A percentile compares a stretch with the other conserved stretches of the same genome.
Evolutionary conservation across 2,329 filamentous ascomycete species (phyloP).

Genomic region (Xylaria sp.): DNA sequence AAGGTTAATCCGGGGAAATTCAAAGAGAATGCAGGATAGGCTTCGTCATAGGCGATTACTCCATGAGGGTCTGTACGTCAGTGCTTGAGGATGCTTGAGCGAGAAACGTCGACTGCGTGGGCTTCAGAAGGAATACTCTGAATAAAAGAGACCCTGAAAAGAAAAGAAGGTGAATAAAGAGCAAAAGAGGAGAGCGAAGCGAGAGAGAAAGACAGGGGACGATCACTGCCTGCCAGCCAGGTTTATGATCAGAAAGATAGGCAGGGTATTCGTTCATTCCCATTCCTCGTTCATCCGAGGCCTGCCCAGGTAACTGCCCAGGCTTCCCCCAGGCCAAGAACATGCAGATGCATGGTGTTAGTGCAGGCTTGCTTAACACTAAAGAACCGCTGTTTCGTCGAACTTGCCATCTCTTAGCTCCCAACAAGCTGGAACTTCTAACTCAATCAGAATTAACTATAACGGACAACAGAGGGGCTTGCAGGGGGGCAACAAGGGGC

Average conservation of each 20-base stretch:
- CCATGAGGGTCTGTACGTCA: conserved; percentile 1
- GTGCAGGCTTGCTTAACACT: background rate
- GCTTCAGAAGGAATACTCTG: background rate
- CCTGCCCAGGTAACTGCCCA: background rate
- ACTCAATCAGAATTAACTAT: conserved; percentile 1
- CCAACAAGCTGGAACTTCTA: conserved; percentile 30
- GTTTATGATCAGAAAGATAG: conserved; percentile 21
- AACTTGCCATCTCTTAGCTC: conserved; percentile 20
- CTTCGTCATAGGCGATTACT: too few species aligned
- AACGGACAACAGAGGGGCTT: background rate
- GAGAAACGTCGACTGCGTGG: background rate
- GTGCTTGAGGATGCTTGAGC: background rate
- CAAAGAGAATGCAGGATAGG: background rate
- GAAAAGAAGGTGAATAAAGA: background rate
- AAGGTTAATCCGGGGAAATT: background rate
- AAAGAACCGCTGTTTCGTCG: background rate
- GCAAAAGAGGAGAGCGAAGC: conserved; percentile 4
- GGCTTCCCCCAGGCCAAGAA: background rate
- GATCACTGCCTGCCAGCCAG: conserved; percentile 14
- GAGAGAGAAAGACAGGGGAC: conserved; percentile 7
- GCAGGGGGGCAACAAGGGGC: background rate
- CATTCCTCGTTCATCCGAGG: background rate
- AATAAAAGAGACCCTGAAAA: background rate
- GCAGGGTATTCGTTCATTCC: background rate
- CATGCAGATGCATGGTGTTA: background rate